Percentiles rank a stretch among this genome's conserved stretches.
phyloP scores from a whole-genome alignment of 208 protist genomes.

The Crithidia acanthocephali region DNA sequence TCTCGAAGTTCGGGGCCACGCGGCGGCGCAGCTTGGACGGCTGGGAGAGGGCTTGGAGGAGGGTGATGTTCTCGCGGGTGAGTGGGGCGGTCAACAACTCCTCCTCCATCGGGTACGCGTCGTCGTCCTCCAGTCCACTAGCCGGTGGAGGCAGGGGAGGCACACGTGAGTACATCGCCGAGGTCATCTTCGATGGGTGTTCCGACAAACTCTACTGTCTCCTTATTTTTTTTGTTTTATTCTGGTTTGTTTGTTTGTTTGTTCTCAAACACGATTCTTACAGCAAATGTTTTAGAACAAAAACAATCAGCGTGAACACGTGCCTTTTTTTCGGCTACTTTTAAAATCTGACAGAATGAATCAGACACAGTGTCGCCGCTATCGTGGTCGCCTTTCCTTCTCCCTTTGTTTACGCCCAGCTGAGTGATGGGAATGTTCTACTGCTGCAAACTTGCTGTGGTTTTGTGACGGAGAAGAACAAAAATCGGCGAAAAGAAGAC shows the following conservation, averaged over 20 bases:
- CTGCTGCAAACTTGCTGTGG: too few species aligned
- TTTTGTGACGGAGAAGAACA: not conserved
- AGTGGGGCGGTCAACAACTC: conserved; percentile 6
- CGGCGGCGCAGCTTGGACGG: conserved; percentile 26
- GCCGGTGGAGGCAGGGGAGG: conserved; percentile 9
- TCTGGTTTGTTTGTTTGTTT: not conserved
- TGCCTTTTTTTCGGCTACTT: too few species aligned
- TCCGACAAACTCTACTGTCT: not conserved
- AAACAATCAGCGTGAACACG: too few species aligned
- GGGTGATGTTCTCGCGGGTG: conserved; percentile 7
- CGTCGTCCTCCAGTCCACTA: not conserved
- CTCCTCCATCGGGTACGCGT: not conserved
- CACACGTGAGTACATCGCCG: conserved; percentile 4
- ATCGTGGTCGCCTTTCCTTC: too few species aligned
- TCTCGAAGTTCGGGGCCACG: conserved; percentile 24
- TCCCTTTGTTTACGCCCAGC: too few species aligned
- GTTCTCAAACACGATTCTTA: too few species aligned
- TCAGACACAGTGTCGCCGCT: too few species aligned
- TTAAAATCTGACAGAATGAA: too few species aligned
- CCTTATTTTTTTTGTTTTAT: not conserved
- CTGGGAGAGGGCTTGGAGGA: conserved; percentile 26
- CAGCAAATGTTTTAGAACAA: too few species aligned
- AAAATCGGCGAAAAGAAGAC: not conserved
- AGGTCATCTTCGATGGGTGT: conserved; percentile 1
- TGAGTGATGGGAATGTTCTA: too few species aligned